Base-by-base conservation (phyloP, 257 asterid genomes). In the Agastache rugosa region DNA sequence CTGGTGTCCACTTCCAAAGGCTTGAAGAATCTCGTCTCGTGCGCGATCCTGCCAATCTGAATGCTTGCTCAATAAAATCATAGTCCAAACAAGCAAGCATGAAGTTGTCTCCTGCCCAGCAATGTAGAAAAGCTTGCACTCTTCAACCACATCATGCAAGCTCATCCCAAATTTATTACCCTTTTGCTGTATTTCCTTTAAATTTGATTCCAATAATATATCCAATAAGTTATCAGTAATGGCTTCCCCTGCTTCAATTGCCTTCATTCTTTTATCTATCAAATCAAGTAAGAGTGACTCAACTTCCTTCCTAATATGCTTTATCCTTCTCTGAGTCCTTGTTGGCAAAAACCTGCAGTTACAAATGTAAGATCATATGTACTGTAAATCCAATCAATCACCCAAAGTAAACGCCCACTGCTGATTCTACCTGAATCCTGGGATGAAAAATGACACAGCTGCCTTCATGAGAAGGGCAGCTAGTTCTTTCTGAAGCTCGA, bases 51-150 rank as follows among this genome's bases (percentile, higher is more conserved):
- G 93, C 89, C 93, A 88, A 19, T 80, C 85, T 3, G 6, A 7
- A 16, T 82, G 72, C 65, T 75, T 82, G 45, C 93, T 67, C 75
- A 87, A 63, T 27, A 87, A 41, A 61, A 87, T 66, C 89, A 85
- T 80, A 1, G 90, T 87, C 90, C 93, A 88, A 1, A 79, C 82
- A 16, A 88, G 86, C 79, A 88, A 59, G 11, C 72, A 23, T 1
- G 87, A 54, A 37, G 93, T 86, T 41, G 91, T 88, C 79, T 88
- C 93, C 71, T 88, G 91, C 15, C 93, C 93, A 2, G 84, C 91
- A 62, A 82, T 41, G 84, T 85, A 88, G 31, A 88, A 88, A 3
- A 88, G 80, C 81, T 81, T 85, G 85, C 89, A 85, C 71, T 88
- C 90, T 73, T 88, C 91, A 51, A 88, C 75, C 31, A 86, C 84